Evolutionary conservation across 345 rosid genomes (phyloP).

Genomic region (Rhizophora mangle): DNA sequence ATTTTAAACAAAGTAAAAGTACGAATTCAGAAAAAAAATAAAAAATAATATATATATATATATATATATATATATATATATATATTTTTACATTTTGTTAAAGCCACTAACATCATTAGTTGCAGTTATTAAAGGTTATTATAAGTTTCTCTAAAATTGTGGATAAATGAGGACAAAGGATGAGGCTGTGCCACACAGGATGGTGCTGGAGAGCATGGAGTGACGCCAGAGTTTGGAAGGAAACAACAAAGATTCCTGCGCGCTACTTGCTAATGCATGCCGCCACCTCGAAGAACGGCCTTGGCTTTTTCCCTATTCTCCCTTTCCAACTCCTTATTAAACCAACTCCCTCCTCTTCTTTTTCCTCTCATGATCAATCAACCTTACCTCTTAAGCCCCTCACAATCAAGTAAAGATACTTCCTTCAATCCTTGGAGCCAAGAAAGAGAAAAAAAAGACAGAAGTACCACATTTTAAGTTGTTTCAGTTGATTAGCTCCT

Average conservation of each 20-base stretch:
- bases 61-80: too few species aligned
- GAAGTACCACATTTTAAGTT: neutral
- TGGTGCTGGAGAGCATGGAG: slow-evolving; percentile 4
- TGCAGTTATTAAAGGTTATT: neutral
- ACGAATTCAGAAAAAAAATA: too few species aligned
- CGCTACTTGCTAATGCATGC: neutral
- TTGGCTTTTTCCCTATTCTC: slow-evolving; percentile 6
- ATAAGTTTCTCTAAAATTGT: neutral
- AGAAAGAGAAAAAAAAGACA: too few species aligned
- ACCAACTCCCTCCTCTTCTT: neutral
- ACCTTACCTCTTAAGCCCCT: neutral
- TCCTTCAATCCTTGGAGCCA: too few species aligned
- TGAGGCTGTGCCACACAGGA: neutral
- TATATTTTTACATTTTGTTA: too few species aligned
- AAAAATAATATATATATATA: too few species aligned
- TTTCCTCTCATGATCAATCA: neutral
- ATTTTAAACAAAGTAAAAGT: too few species aligned
- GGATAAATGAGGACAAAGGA: neutral
- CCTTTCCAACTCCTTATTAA: slow-evolving; percentile 1
- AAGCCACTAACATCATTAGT: too few species aligned
- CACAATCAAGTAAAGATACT: too few species aligned
- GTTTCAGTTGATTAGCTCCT: neutral
- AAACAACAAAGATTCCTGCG: slow-evolving; percentile 1
- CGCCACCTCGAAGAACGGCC: neutral
- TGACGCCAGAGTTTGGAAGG: slow-evolving; percentile 23